phyloP scores from a whole-genome alignment of 805 yeast genomes.

The Candida krabiensis region DNA sequence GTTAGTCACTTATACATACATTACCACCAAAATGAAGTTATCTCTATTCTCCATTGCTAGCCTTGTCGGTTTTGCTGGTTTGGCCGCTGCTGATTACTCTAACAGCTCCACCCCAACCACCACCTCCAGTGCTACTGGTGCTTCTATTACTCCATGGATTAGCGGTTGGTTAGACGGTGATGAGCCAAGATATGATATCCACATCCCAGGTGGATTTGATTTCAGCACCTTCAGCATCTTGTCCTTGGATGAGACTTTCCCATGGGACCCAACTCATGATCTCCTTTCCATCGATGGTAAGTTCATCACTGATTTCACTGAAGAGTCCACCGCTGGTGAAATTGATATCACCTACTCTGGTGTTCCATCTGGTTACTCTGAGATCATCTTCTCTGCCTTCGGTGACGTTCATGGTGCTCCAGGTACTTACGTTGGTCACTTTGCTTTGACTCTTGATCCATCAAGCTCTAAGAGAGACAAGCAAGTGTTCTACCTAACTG shows the following conservation, averaged over 20 bases:
- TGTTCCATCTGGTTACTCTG: slow-evolving; percentile 8
- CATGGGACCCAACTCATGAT: slow-evolving; percentile 12
- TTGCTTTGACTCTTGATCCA: slow-evolving; percentile 23
- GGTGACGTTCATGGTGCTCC: slow-evolving; percentile 21
- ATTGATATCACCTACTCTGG: slow-evolving; percentile 17
- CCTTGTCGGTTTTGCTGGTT: slow-evolving; percentile 15
- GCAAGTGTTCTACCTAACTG: slow-evolving; percentile 24
- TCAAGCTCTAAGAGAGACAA: slow-evolving; percentile 22
- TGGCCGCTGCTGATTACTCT: slow-evolving; percentile 19
- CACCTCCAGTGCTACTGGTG: slow-evolving; percentile 8
- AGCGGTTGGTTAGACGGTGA: slow-evolving; percentile 15
- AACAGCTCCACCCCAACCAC: slow-evolving; percentile 20
- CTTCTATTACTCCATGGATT: slow-evolving; percentile 19
- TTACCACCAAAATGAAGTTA: slow-evolving; percentile 19
- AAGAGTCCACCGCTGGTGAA: slow-evolving; percentile 17
- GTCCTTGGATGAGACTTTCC: slow-evolving; percentile 20
- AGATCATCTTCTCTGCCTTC: slow-evolving; percentile 5
- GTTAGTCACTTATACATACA: slow-evolving; percentile 11
- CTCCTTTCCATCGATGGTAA: slow-evolving; percentile 8
- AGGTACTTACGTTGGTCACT: slow-evolving; percentile 21
- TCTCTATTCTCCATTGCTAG: slow-evolving; percentile 18
- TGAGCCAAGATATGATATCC: slow-evolving; percentile 20
- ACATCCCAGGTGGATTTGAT: slow-evolving; percentile 17
- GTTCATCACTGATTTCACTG: slow-evolving; percentile 9
- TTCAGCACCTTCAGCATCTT: slow-evolving; percentile 14